Evolutionary conservation across 352 stramenopile genomes (phyloP), one percentile per base, ranked within the genome.

Genomic region (Globisporangium parvum): DNA sequence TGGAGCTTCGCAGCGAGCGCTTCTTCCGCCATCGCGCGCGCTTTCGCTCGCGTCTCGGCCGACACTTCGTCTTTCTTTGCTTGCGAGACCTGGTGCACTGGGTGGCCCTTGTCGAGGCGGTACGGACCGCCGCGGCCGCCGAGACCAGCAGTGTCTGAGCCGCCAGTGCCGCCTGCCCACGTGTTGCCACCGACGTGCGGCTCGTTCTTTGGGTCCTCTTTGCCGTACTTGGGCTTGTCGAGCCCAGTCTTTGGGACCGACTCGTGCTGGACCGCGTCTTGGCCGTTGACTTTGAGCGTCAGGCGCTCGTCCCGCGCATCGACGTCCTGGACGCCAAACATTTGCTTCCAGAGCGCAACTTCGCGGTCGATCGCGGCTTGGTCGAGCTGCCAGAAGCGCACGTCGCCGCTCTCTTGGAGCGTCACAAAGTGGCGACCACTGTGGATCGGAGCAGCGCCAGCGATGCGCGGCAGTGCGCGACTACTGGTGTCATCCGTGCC

Each of bases 61-160:
- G 84, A 91, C 0, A 98, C 93, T 70, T 98, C 70, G 28, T 94
- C 86, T 64, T 98, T 93, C 63, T 90, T 98, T 20, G 76, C 81
- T 59, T 98, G 92, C 0, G 81, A 96, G 17, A 98, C 87, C 66
- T 98, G 94, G 63, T 98, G 91, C 40, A 98, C 86, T 21, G 73
- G 68, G 55, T 98, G 94, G 6, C 94, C 94, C 53, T 95, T 92
- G 67, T 98, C 94, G 9, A 98, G 65, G 14, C 95, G 74, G 66
- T 97, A 98, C 8, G 94, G 95, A n/a, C 94, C 95, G 21, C 95
- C 95, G 59, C 94, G 73, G 6, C 95, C 95, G 59, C 95, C 95
- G 6, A 98, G 74, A 6, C 88, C 88, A 1, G 88, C 88, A 5
- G 95, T 98, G 63, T 98, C 91, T 8, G 80, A 96, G 18, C 94